These are phyloP conservation scores for Ophiostoma ips DNA, from an alignment of 2,329 filamentous ascomycete genomes.

Conservation along the genomic window DNA sequence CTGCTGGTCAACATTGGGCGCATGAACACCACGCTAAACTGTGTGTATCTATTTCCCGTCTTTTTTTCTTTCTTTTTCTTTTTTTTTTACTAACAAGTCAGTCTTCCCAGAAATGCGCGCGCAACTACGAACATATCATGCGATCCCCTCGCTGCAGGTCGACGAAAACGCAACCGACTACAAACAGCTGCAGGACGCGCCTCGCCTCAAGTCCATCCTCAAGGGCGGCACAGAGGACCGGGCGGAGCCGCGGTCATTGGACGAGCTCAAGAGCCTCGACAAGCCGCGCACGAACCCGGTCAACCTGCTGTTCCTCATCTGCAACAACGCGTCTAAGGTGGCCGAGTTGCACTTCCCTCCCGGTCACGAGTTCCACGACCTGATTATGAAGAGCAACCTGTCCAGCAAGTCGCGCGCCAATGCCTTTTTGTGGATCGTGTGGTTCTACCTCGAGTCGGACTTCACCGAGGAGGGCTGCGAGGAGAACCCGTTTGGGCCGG, in stretches of 20 bases:
- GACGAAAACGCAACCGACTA: constrained; percentile 91
- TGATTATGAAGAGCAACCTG: constrained; percentile 80
- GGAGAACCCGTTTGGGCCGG: constrained; percentile 77
- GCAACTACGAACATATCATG: constrained; percentile 92
- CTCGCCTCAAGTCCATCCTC: constrained; percentile 87
- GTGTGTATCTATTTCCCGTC: constrained; percentile 40
- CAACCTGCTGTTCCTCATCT: constrained; percentile 90
- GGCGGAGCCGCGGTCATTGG: constrained; percentile 66
- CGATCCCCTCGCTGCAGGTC: constrained; percentile 89
- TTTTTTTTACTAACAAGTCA: constrained; percentile 24
- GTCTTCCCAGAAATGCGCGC: constrained; percentile 99
- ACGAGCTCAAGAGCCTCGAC: constrained; percentile 57
- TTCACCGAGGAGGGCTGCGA: constrained; percentile 79
- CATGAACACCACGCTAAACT: constrained; percentile 98
- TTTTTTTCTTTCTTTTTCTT: constrained; percentile 16
- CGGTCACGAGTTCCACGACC: constrained; percentile 82
- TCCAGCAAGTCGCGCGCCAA: constrained; percentile 70
- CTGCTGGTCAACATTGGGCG: constrained; percentile 90
- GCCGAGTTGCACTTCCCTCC: constrained; percentile 84
- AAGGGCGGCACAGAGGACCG: constrained; percentile 92
- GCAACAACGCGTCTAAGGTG: constrained; percentile 77
- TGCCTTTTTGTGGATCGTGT: constrained; percentile 95
- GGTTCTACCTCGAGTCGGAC: constrained; percentile 96
- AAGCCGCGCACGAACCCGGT: constrained; percentile 83
- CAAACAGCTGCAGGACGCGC: constrained; percentile 95